A percentile compares a stretch with the other conserved stretches of the same genome.
Conservation (phyloP, 305 asterid genomes). For the Rubia occidens region DNA sequence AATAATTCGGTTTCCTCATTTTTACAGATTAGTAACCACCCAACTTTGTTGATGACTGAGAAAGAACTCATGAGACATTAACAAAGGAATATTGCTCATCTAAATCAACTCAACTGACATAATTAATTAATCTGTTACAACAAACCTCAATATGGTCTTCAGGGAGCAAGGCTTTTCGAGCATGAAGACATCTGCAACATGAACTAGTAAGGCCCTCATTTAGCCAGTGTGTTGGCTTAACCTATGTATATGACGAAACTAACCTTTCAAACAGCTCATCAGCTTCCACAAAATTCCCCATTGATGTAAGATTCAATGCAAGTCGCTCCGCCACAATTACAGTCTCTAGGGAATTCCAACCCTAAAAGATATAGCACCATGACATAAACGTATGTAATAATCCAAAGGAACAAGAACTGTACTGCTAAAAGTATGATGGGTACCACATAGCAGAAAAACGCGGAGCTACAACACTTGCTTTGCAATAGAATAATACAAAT, state of each 20-base stretch:
- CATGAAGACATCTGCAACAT: constrained; percentile 68
- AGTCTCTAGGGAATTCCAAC: constrained; percentile 75
- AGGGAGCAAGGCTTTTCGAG: constrained; percentile 55
- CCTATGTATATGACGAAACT: background rate
- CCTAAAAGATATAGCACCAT: constrained; percentile 34
- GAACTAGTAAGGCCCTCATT: constrained; percentile 13
- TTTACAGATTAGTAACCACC: background rate
- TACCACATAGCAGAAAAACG: background rate
- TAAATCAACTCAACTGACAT: background rate
- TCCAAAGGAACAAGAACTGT: background rate
- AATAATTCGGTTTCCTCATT: background rate
- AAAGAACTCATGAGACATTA: background rate
- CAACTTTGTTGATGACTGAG: background rate
- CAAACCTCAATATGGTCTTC: constrained; percentile 70
- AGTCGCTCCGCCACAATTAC: constrained; percentile 81
- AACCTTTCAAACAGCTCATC: constrained; percentile 74
- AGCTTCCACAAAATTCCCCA: constrained; percentile 64
- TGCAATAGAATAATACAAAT: background rate
- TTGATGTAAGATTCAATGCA: constrained; percentile 59
- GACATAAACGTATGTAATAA: constrained; percentile 8
- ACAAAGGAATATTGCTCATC: background rate
- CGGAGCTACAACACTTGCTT: background rate
- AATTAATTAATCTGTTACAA: background rate
- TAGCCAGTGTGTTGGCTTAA: constrained; percentile 14
- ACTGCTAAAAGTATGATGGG: background rate